Percentiles rank a stretch among this genome's conserved stretches.
Conservation (phyloP, 2,329 filamentous ascomycete genomes). For the Septoria linicola region DNA sequence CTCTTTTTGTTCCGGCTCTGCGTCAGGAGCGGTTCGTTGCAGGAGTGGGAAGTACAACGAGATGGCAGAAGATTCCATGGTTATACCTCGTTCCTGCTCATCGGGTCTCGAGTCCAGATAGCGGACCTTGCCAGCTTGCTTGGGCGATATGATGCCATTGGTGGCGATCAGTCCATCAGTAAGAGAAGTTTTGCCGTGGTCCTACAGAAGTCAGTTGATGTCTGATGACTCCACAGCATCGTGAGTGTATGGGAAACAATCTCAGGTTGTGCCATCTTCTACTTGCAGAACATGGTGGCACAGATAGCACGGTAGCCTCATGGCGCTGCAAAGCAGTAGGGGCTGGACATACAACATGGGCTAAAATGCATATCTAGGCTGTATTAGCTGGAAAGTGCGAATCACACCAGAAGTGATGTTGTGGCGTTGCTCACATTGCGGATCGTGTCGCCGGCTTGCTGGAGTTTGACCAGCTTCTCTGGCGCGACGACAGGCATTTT, state of each 20-base stretch:
- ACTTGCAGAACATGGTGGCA: no score
- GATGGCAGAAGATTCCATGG: conserved; percentile 99
- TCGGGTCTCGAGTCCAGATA: conserved; percentile 96
- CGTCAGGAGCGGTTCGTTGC: conserved; percentile 62
- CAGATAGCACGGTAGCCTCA: no score
- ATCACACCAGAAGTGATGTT: conserved; percentile 3
- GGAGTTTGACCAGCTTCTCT: conserved; percentile 85
- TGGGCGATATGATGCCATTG: conserved; percentile 98
- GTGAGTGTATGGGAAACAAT: no score
- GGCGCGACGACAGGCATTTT: conserved; percentile 87
- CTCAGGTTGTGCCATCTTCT: no score
- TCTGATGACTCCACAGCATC: not conserved
- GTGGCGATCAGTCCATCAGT: conserved; percentile 95
- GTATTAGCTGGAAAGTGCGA: conserved; percentile 26
- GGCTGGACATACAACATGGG: conserved; percentile 70
- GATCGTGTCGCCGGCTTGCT: conserved; percentile 82
- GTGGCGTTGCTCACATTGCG: conserved; percentile 69
- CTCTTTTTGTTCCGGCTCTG: conserved; percentile 65
- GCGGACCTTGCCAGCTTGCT: conserved; percentile 94
- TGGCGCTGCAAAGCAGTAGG: not conserved
- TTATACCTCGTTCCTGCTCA: conserved; percentile 93
- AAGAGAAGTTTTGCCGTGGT: conserved; percentile 97
- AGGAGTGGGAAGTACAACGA: conserved; percentile 94
- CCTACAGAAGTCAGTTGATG: conserved; percentile 46
- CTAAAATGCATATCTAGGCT: conserved; percentile 76